A percentile compares a stretch with the other conserved stretches of the same genome.
Evolutionary conservation across 78 protist genomes (phyloP).

Genomic region (Monocercomonoides exilis): DNA sequence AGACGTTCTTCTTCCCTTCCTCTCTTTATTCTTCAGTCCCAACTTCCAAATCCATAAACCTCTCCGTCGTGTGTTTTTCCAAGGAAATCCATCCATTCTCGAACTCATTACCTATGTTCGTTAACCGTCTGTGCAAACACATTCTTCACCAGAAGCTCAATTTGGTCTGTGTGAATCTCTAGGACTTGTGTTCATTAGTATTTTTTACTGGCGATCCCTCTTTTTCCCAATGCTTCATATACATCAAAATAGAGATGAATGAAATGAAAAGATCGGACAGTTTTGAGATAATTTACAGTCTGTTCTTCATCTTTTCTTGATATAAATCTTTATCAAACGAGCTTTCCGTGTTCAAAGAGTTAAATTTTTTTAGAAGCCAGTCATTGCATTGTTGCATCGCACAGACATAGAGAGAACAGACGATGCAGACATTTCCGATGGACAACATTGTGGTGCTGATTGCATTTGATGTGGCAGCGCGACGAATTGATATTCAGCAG

Average conservation of each 20-base stretch:
- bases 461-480: conserved; percentile 20
- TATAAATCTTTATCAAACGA: conserved; percentile 40
- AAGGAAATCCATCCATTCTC: conserved; percentile 53
- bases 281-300: neutral
- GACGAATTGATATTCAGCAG: neutral
- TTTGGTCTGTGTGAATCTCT: neutral
- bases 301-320: conserved; percentile 37
- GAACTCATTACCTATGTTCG: conserved; percentile 51
- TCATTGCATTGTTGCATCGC: conserved; percentile 30
- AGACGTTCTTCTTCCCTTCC: neutral
- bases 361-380: neutral
- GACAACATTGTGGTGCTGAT: conserved; percentile 24
- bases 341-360: conserved; percentile 3
- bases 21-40: neutral
- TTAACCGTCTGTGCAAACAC: neutral
- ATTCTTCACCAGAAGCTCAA: neutral
- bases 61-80: neutral
- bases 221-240: too few species aligned
- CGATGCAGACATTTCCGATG: conserved; percentile 32
- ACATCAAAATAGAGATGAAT: too few species aligned
- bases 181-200: neutral
- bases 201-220: neutral
- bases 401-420: conserved; percentile 31
- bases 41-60: neutral
- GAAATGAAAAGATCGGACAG: neutral